phyloP scores from a whole-genome alignment of 2,329 filamentous ascomycete genomes.

The Davidsoniella australis region DNA sequence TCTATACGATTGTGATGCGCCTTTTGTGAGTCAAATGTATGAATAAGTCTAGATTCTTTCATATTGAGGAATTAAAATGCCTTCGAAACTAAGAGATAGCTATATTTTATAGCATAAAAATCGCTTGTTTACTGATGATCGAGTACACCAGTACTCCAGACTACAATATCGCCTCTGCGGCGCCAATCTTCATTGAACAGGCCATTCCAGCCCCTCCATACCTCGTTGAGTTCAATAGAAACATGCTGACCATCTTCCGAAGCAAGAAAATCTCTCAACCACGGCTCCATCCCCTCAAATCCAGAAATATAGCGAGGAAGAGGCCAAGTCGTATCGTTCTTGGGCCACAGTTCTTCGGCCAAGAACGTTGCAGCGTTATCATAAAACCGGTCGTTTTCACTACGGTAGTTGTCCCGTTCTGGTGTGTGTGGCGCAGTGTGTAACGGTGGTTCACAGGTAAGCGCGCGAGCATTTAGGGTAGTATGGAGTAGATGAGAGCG shows the following conservation, averaged over 20 bases:
- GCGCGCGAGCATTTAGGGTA: slow-evolving; percentile 58
- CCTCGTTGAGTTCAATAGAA: slow-evolving; percentile 26
- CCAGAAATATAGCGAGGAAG: slow-evolving; percentile 42
- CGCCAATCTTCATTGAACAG: slow-evolving; percentile 45
- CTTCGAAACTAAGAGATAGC: too few relatives aligned
- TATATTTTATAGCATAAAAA: too few relatives aligned
- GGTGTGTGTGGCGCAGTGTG: slow-evolving; percentile 38
- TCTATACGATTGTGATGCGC: too few relatives aligned
- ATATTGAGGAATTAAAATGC: too few relatives aligned
- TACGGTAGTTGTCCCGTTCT: slow-evolving; percentile 53
- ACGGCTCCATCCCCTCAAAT: slow-evolving; percentile 39
- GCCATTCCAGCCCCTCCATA: slow-evolving; percentile 43
- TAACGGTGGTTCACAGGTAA: slow-evolving; percentile 82
- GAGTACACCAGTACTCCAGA: slow-evolving; percentile 29
- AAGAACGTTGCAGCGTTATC: slow-evolving; percentile 43
- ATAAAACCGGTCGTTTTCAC: slow-evolving; percentile 90
- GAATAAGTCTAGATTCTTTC: too few relatives aligned
- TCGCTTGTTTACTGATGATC: too few relatives aligned
- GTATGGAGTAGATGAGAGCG: slow-evolving; percentile 70
- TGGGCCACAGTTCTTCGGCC: slow-evolving; percentile 28
- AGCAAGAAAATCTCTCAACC: slow-evolving; percentile 28
- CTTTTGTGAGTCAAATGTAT: too few relatives aligned
- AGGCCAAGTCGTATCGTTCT: slow-evolving; percentile 16
- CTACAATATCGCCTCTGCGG: slow-evolving; percentile 36
- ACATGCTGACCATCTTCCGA: slow-evolving; percentile 22